Evolutionary conservation across 345 rosid species (phyloP).

Genomic region (Ceriops zippeliana): DNA sequence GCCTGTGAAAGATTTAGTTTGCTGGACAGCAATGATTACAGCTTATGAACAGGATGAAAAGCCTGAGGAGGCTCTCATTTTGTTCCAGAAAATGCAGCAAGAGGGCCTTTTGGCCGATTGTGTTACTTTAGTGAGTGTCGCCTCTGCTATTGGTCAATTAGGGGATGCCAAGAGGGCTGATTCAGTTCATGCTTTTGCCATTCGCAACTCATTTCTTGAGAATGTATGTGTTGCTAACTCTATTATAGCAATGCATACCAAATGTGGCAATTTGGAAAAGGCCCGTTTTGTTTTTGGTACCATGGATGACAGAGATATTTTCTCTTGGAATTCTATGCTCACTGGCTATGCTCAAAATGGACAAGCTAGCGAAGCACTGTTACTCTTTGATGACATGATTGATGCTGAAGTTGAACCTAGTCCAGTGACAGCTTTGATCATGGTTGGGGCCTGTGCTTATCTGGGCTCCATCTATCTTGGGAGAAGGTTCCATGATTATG

Average conservation of each 20-base stretch:
- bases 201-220: constrained; percentile 20
- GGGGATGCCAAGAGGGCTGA: constrained; percentile 32
- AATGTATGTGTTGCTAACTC: constrained; percentile 44
- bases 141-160: constrained; percentile 52
- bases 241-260: constrained; percentile 45
- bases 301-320: constrained; percentile 40
- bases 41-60: constrained; percentile 28
- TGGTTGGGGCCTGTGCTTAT: constrained; percentile 54
- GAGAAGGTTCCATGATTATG: constrained; percentile 35
- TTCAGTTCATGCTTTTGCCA: constrained; percentile 32
- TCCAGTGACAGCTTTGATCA: constrained; percentile 47
- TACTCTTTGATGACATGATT: constrained; percentile 45
- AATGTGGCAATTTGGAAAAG: constrained; percentile 36
- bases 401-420: constrained; percentile 28
- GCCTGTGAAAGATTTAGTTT: constrained; percentile 40
- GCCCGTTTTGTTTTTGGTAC: constrained; percentile 45
- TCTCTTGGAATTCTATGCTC: constrained; percentile 62
- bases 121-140: constrained; percentile 39
- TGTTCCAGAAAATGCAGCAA: constrained; percentile 21
- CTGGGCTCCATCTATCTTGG: constrained; percentile 42
- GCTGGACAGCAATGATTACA: constrained; percentile 50
- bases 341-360: constrained; percentile 52
- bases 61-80: constrained; percentile 21
- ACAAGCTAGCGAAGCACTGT: constrained; percentile 46
- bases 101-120: constrained; percentile 36